These are phyloP conservation scores for Musa troglodytarum DNA, from an alignment of 176 grass and related monocot genomes.

Conservation along the genomic window DNA sequence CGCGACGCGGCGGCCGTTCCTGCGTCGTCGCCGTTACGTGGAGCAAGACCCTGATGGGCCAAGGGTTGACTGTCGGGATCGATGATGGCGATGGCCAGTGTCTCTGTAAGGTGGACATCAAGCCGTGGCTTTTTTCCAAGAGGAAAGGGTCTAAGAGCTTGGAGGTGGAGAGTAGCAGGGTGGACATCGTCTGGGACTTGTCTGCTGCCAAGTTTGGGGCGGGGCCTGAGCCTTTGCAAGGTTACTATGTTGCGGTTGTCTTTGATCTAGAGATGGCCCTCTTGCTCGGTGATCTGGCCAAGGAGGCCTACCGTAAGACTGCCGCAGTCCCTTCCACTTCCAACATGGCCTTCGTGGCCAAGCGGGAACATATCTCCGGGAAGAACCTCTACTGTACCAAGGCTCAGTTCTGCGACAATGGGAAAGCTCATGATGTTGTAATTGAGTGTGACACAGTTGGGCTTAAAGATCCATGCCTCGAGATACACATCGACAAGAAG, in stretches of 20 bases:
- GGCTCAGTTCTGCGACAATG: conserved; percentile 13
- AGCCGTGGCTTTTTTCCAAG: conserved; percentile 12
- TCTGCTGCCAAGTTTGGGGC: conserved; percentile 10
- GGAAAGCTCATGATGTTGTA: conserved; percentile 4
- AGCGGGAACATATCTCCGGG: conserved; percentile 2
- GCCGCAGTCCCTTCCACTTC: not conserved
- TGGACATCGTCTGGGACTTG: conserved; percentile 1
- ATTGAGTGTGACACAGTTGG: conserved; percentile 1
- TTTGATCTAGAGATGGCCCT: conserved; percentile 4
- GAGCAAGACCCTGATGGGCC: conserved; percentile 16
- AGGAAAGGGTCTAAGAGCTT: conserved; percentile 8
- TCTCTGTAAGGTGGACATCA: conserved; percentile 15
- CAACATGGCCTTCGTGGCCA: not conserved
- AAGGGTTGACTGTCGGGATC: not conserved
- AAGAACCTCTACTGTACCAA: conserved; percentile 7
- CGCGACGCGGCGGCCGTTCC: not conserved
- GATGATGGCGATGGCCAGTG: not conserved
- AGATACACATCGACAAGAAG: conserved; percentile 6
- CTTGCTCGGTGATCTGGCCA: conserved; percentile 1
- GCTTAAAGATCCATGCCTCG: conserved; percentile 7
- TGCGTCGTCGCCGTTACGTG: not conserved
- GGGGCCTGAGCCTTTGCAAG: conserved; percentile 7
- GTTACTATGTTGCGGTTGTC: conserved; percentile 1
- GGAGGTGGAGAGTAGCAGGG: conserved; percentile 10
- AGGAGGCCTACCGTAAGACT: conserved; percentile 8